phyloP scores from a whole-genome alignment of 305 asterid species.

The Fraxinus albicans region DNA sequence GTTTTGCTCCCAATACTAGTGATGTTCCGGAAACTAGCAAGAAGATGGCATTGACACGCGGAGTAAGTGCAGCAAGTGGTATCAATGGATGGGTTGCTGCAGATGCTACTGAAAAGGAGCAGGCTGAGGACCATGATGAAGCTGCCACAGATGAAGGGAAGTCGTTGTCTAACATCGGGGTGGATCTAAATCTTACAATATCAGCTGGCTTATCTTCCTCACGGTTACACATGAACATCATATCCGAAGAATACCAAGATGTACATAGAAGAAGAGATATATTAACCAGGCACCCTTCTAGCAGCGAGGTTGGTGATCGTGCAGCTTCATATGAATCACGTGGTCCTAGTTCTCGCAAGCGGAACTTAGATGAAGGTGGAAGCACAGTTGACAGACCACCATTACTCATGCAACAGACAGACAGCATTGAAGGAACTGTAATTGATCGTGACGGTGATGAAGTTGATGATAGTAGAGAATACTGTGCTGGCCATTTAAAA shows the following conservation, averaged over 20 bases:
- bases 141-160: conserved; percentile 88
- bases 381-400: conserved; percentile 95
- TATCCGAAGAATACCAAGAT: conserved; percentile 55
- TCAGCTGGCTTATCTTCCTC: conserved; percentile 86
- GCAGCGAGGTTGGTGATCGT: conserved; percentile 96
- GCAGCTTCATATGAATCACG: conserved; percentile 94
- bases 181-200: conserved; percentile 82
- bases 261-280: conserved; percentile 56
- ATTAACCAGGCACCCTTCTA: conserved; percentile 72
- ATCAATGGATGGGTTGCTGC: conserved; percentile 91
- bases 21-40: conserved; percentile 86
- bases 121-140: conserved; percentile 80
- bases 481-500: conserved; percentile 81
- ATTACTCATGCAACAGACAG: conserved; percentile 64
- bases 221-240: conserved; percentile 50
- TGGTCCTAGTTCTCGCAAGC: conserved; percentile 93
- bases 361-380: conserved; percentile 96
- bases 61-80: conserved; percentile 98
- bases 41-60: conserved; percentile 86
- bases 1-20: conserved; percentile 68
- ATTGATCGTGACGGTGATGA: conserved; percentile 98
- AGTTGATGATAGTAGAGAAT: conserved; percentile 82
- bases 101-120: conserved; percentile 75
- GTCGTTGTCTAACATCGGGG: conserved; percentile 73
- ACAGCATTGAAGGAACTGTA: conserved; percentile 96